phyloP scores from a whole-genome alignment of 108 stramenopile genomes.

The Cyclotella choctawhatcheeana region DNA sequence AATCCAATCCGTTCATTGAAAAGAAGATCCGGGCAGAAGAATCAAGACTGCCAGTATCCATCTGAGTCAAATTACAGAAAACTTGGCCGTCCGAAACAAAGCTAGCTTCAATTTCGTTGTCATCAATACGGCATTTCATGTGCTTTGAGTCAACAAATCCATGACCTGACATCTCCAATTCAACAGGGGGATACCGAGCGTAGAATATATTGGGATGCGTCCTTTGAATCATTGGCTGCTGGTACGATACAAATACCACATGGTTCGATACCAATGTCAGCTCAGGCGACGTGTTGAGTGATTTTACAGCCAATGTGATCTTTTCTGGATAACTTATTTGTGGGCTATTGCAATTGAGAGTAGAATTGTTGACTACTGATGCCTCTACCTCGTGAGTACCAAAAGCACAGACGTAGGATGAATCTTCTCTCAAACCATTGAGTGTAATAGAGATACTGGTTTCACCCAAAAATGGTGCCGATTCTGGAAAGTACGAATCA shows the following conservation, averaged over 20 bases:
- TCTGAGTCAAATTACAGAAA: slow-evolving; percentile 6
- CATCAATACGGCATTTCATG: slow-evolving; percentile 21
- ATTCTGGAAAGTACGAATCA: slow-evolving; percentile 18
- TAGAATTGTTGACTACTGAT: slow-evolving; percentile 11
- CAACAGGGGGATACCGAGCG: neutral
- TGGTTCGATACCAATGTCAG: slow-evolving; percentile 8
- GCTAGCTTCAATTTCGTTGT: slow-evolving; percentile 10
- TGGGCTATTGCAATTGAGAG: slow-evolving; percentile 19
- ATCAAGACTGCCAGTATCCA: neutral
- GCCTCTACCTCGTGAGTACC: slow-evolving; percentile 17
- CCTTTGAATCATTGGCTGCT: slow-evolving; percentile 15
- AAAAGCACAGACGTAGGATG: slow-evolving; percentile 29
- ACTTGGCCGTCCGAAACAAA: slow-evolving; percentile 13
- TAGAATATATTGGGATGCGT: slow-evolving; percentile 22
- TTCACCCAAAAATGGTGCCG: slow-evolving; percentile 17
- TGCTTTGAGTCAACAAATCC: slow-evolving; percentile 24
- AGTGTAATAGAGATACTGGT: slow-evolving; percentile 14
- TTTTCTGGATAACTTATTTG: slow-evolving; percentile 15
- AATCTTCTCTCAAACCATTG: slow-evolving; percentile 7
- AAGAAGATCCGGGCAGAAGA: neutral
- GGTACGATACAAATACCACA: slow-evolving; percentile 18
- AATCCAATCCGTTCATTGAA: slow-evolving; percentile 28
- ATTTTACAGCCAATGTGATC: slow-evolving; percentile 19
- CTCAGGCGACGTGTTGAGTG: neutral
- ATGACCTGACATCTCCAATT: slow-evolving; percentile 13